A percentile compares a stretch with the other conserved stretches of the same genome.
Conservation (phyloP, 768 basidiomycete species). For the Suillus americanus region DNA sequence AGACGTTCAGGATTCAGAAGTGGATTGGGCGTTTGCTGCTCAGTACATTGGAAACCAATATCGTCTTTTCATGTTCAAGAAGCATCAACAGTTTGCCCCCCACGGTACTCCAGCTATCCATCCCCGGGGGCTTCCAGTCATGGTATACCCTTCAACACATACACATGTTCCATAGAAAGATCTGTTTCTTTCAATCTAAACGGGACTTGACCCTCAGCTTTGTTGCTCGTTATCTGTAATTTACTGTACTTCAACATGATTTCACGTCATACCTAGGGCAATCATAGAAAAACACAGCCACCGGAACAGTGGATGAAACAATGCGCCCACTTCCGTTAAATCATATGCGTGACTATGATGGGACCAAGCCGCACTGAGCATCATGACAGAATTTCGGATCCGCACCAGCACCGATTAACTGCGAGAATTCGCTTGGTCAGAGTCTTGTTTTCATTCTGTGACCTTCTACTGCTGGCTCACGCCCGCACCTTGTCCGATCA, state of each 20-base stretch:
- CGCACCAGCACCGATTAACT: conserved; percentile 1
- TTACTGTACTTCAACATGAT: background rate
- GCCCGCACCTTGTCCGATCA: conserved; percentile 18
- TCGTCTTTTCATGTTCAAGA: conserved; percentile 30
- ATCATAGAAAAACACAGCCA: background rate
- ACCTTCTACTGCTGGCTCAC: conserved; percentile 16
- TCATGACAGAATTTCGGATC: conserved; percentile 1
- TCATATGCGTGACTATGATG: background rate
- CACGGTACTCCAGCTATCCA: conserved; percentile 10
- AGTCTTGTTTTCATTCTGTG: background rate
- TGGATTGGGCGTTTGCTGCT: conserved; percentile 28
- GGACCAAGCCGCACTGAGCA: background rate
- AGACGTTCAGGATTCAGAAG: conserved; percentile 21
- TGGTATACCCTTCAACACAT: conserved; percentile 3
- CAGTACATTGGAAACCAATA: conserved; percentile 32
- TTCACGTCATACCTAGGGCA: background rate
- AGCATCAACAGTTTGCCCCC: conserved; percentile 25
- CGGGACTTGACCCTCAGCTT: background rate
- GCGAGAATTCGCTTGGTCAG: background rate
- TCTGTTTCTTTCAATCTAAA: background rate
- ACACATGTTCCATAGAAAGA: background rate
- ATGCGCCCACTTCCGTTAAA: conserved; percentile 1
- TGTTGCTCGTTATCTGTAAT: conserved; percentile 3
- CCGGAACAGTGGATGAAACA: background rate
- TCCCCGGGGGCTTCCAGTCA: background rate